Conservation (phyloP, 2,329 filamentous ascomycete genomes). For the Diaporthe capsici region DNA sequence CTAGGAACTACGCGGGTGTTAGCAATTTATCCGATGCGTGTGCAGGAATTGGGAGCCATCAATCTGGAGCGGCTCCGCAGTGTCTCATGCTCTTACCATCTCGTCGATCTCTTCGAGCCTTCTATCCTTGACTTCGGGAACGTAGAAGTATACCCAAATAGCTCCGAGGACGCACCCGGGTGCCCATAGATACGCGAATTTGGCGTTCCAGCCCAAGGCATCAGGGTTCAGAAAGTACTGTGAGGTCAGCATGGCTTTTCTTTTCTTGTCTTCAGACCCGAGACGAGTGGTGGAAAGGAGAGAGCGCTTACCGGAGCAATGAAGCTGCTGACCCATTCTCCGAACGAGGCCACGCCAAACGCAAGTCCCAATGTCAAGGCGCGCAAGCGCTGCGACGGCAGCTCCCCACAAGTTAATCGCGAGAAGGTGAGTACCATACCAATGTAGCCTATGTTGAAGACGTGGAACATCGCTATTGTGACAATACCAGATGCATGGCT, state of each 20-base stretch:
- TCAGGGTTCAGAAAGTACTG: slow-evolving; percentile 20
- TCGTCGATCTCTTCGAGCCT: slow-evolving; percentile 79
- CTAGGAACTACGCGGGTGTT: slow-evolving; percentile 37
- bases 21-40: slow-evolving; percentile 32
- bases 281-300: not conserved
- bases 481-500: slow-evolving; percentile 4
- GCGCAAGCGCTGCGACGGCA: slow-evolving; percentile 12
- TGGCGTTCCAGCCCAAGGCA: not conserved
- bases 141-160: slow-evolving; percentile 64
- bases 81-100: slow-evolving; percentile 55
- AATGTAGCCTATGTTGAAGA: slow-evolving; percentile 11
- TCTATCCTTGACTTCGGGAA: slow-evolving; percentile 81
- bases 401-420: slow-evolving; percentile 7
- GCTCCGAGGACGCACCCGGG: not conserved
- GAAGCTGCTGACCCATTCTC: slow-evolving; percentile 4
- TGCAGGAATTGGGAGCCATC: not conserved
- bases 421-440: not conserved
- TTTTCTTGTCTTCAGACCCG: no score
- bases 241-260: not conserved
- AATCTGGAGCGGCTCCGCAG: no score
- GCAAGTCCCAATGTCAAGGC: slow-evolving; percentile 2
- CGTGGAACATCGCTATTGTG: slow-evolving; percentile 13
- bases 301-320: not conserved
- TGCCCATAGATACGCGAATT: not conserved
- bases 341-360: not conserved